These are phyloP conservation scores for Adansonia madagascariensis DNA, from an alignment of 441 rosid genomes.

Conservation along the genomic window DNA sequence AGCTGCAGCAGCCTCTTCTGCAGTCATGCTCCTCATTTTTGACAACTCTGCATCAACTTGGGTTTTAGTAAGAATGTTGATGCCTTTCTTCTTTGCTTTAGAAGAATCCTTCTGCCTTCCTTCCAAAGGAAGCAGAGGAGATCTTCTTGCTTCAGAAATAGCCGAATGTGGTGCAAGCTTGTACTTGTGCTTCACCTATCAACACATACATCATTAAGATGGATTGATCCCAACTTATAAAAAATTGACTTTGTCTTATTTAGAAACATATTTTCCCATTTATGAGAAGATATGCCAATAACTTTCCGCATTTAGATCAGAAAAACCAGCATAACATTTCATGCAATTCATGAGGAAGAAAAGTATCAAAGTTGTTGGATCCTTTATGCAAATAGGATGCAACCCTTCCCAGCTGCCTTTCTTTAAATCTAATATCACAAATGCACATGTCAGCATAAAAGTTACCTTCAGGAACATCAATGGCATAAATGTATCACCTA, in stretches of 20 bases:
- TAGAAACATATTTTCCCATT: neutral
- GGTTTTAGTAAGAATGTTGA: constrained; percentile 45
- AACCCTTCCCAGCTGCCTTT: neutral
- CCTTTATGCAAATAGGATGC: neutral
- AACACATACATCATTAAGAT: constrained; percentile 27
- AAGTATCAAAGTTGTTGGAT: neutral
- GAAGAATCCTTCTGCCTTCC: constrained; percentile 59
- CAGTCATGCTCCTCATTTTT: constrained; percentile 77
- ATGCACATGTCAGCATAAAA: neutral
- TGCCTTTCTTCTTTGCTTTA: constrained; percentile 50
- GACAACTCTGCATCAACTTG: constrained; percentile 60
- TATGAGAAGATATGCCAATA: neutral
- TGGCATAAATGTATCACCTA: constrained; percentile 17
- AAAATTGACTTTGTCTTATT: constrained; percentile 8
- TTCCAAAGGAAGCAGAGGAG: constrained; percentile 49
- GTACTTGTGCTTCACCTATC: constrained; percentile 73
- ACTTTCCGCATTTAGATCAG: neutral
- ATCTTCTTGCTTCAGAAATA: constrained; percentile 43
- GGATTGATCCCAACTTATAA: constrained; percentile 13
- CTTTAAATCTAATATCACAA: neutral
- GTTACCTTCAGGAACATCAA: neutral
- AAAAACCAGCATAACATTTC: constrained; percentile 12
- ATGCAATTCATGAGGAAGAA: neutral
- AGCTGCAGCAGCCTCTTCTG: constrained; percentile 87
- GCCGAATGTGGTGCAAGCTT: constrained; percentile 46